Conservation (phyloP, 75 land plant species). For the Adiantum capillusveneris region DNA sequence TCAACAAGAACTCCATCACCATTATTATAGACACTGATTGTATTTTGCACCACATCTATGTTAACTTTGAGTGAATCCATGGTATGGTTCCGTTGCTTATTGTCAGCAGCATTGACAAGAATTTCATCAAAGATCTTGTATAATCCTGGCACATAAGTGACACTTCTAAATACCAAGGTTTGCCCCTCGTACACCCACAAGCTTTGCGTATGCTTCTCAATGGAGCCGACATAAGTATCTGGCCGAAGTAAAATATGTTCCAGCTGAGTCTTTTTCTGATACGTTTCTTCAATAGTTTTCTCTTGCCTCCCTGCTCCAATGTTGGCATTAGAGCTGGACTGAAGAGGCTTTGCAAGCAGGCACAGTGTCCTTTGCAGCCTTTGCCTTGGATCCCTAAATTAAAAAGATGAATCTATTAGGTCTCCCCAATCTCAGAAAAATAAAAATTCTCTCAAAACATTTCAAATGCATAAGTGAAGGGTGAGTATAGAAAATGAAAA, state of each 20-base stretch:
- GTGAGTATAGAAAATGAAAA: no score
- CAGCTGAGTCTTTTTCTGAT: slow-evolving; percentile 95
- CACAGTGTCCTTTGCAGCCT: neutral
- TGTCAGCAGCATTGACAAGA: slow-evolving; percentile 95
- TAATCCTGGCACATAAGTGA: slow-evolving; percentile 88
- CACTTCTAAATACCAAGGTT: slow-evolving; percentile 47
- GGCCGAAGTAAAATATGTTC: slow-evolving; percentile 98
- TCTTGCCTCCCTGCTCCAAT: slow-evolving; percentile 6
- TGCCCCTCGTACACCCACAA: slow-evolving; percentile 77
- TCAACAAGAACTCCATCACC: slow-evolving; percentile 98
- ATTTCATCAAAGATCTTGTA: slow-evolving; percentile 99
- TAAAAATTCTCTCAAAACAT: no score
- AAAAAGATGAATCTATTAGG: no score
- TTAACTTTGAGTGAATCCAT: slow-evolving; percentile 77
- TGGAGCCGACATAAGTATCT: slow-evolving; percentile 93
- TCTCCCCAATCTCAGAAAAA: no score
- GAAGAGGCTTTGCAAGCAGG: neutral
- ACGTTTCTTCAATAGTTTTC: slow-evolving; percentile 89
- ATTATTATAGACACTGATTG: slow-evolving; percentile 75
- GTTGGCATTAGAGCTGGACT: slow-evolving; percentile 1
- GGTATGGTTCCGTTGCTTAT: slow-evolving; percentile 87
- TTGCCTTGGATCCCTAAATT: neutral
- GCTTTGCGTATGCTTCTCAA: slow-evolving; percentile 86
- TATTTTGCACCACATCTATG: slow-evolving; percentile 59
- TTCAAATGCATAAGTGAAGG: no score